A percentile compares a stretch with the other conserved stretches of the same genome.
phyloP scores from a whole-genome alignment of 768 basidiomycete genomes.

The Termitomyces sp. region DNA sequence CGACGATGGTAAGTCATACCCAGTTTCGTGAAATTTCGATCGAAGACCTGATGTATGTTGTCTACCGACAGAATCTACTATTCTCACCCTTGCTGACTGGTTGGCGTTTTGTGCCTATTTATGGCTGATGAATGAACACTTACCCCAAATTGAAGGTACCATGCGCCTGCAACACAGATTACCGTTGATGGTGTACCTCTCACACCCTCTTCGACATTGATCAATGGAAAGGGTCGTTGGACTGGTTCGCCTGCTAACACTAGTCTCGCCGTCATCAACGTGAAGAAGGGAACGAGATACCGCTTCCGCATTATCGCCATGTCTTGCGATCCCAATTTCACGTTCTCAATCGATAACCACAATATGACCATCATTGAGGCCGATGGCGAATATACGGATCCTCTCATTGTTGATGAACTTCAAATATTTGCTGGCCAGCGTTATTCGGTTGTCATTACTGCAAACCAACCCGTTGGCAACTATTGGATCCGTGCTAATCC shows the following conservation, averaged over 20 bases:
- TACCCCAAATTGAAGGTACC: not conserved
- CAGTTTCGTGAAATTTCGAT: not conserved
- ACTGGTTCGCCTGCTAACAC: slow-evolving; percentile 16
- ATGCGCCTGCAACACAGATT: not conserved
- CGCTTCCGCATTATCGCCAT: slow-evolving; percentile 32
- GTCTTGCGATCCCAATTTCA: slow-evolving; percentile 31
- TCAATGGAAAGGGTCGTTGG: slow-evolving; percentile 38
- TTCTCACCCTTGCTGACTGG: slow-evolving; percentile 39
- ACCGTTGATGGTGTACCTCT: not conserved
- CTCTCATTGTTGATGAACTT: slow-evolving; percentile 38
- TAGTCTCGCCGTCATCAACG: not conserved
- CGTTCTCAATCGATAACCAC: slow-evolving; percentile 44
- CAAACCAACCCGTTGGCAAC: slow-evolving; percentile 43
- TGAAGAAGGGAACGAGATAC: slow-evolving; percentile 18
- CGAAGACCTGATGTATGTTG: not conserved
- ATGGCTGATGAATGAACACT: not conserved
- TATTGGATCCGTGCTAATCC: slow-evolving; percentile 45
- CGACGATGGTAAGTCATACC: slow-evolving; percentile 10
- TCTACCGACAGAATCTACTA: slow-evolving; percentile 29
- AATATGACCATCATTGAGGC: slow-evolving; percentile 50
- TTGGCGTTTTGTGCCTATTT: slow-evolving; percentile 8
- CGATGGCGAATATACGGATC: slow-evolving; percentile 39
- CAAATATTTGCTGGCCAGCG: slow-evolving; percentile 32
- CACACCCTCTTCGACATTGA: slow-evolving; percentile 12
- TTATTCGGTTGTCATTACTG: slow-evolving; percentile 32